A percentile compares a stretch with the other conserved stretches of the same genome.
Conservation (phyloP, 306 rosid genomes). For the Ceratonia siliqua region DNA sequence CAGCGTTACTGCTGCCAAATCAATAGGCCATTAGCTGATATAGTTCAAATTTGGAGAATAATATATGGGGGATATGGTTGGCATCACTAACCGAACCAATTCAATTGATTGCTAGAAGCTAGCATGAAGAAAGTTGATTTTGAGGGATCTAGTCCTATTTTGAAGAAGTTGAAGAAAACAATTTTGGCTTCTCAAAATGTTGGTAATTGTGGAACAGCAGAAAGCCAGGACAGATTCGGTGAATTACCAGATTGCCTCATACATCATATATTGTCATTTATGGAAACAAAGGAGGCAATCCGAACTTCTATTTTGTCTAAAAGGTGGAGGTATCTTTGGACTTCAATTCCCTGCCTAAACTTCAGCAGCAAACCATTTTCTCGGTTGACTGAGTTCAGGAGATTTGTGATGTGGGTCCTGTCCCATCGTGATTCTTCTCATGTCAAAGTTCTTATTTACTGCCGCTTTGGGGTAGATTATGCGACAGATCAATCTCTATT, state of each 20-base stretch:
- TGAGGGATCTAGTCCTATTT: constrained; percentile 21
- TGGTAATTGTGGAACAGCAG: constrained; percentile 26
- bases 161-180: constrained; percentile 33
- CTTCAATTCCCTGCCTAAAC: constrained; percentile 43
- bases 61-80: constrained; percentile 12
- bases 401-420: constrained; percentile 49
- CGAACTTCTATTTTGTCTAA: constrained; percentile 43
- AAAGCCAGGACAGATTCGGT: constrained; percentile 34
- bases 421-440: constrained; percentile 43
- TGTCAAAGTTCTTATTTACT: constrained; percentile 40
- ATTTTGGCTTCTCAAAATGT: constrained; percentile 19
- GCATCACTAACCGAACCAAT: not conserved
- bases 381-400: constrained; percentile 46
- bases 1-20: constrained; percentile 7
- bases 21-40: constrained; percentile 6
- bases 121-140: not conserved
- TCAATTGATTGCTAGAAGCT: constrained; percentile 29
- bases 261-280: constrained; percentile 44
- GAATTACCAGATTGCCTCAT: constrained; percentile 41
- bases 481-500: constrained; percentile 51
- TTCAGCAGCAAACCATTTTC: constrained; percentile 46
- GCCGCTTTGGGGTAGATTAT: constrained; percentile 52
- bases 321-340: constrained; percentile 50
- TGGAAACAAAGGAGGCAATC: constrained; percentile 53
- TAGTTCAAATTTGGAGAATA: constrained; percentile 5